A percentile compares a stretch with the other conserved stretches of the same genome.
These are phyloP conservation scores for Lipomyces spencermartinsiae DNA, from an alignment of 805 yeast species.

Conservation along the genomic window DNA sequence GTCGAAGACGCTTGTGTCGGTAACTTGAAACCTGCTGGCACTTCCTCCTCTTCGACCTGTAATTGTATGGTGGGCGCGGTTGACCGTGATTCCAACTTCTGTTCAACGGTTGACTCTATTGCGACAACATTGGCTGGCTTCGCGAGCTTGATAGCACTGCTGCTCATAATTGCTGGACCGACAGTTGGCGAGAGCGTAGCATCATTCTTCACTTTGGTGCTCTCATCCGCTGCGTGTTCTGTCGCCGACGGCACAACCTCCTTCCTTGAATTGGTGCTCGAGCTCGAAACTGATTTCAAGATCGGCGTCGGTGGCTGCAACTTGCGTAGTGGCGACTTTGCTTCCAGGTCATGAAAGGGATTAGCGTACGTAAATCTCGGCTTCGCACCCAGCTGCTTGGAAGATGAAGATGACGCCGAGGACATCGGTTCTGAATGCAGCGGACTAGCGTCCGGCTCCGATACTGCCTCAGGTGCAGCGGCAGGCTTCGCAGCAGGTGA, in stretches of 20 bases:
- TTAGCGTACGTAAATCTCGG: constrained; percentile 32
- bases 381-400: constrained; percentile 11
- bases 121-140: background rate
- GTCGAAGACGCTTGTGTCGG: constrained; percentile 15
- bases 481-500: background rate
- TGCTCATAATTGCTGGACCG: constrained; percentile 18
- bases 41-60: background rate
- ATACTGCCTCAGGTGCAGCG: background rate
- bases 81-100: background rate
- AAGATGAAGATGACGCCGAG: background rate
- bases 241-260: background rate
- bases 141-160: constrained; percentile 4
- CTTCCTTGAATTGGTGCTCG: background rate
- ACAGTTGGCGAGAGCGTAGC: background rate
- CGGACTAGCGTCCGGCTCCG: background rate
- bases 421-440: background rate
- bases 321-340: constrained; percentile 16
- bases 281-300: background rate
- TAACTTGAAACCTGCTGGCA: constrained; percentile 14
- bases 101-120: background rate
- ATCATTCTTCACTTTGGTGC: background rate
- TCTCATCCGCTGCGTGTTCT: background rate
- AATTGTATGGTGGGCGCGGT: background rate
- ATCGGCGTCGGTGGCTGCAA: constrained; percentile 11
- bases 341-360: constrained; percentile 32